phyloP scores from a whole-genome alignment of 805 yeast genomes.

The Suhomyces kilbournensis region DNA sequence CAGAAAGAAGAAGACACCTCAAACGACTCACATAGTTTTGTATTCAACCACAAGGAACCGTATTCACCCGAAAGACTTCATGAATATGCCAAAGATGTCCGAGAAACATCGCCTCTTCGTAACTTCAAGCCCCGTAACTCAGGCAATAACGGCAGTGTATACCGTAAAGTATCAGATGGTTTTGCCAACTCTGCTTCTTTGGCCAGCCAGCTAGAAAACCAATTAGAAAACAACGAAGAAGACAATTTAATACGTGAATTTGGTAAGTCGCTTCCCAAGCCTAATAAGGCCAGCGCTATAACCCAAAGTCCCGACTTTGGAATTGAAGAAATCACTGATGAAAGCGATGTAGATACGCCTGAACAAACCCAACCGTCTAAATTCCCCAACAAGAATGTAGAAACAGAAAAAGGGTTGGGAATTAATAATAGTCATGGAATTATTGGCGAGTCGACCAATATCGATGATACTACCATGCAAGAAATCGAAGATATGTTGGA shows the following conservation, averaged over 20 bases:
- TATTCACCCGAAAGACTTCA: constrained; percentile 15
- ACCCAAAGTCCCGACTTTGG: constrained; percentile 28
- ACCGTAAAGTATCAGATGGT: constrained; percentile 21
- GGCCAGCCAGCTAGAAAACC: constrained; percentile 22
- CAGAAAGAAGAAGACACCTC: not conserved
- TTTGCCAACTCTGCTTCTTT: constrained; percentile 28
- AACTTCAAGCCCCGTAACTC: constrained; percentile 13
- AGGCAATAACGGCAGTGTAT: constrained; percentile 1
- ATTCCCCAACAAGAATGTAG: not conserved
- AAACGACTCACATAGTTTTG: constrained; percentile 14
- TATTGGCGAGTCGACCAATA: constrained; percentile 15
- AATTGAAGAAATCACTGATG: constrained; percentile 35
- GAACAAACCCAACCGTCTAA: not conserved
- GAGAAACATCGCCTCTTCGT: constrained; percentile 23
- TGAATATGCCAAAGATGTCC: constrained; percentile 20
- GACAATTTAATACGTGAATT: constrained; percentile 1
- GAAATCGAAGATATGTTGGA: constrained; percentile 41
- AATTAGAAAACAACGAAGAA: constrained; percentile 5
- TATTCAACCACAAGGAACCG: constrained; percentile 9
- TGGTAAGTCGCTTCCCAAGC: constrained; percentile 3
- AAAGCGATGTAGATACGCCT: constrained; percentile 17
- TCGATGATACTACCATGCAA: constrained; percentile 23
- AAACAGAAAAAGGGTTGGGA: constrained; percentile 6
- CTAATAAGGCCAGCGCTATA: constrained; percentile 1
- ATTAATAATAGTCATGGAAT: constrained; percentile 8